Evolutionary conservation across 148 eudicot species (phyloP), one percentile per base, ranked within the genome.

Genomic region (Nepenthes gracilis): DNA sequence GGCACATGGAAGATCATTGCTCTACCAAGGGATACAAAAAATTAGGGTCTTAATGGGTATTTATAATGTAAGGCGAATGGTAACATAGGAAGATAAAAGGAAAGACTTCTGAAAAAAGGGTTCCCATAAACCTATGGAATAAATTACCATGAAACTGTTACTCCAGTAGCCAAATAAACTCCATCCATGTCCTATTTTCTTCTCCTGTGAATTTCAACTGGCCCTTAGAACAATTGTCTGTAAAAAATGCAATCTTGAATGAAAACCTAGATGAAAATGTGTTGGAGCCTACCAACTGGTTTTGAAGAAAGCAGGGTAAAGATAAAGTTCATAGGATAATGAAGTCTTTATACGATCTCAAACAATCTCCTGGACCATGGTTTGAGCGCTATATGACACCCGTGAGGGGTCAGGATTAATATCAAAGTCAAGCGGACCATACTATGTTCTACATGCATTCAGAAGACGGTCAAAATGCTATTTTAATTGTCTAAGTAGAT

Each of bases 401-500:
- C 33, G 36, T 47, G 1, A 47, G 12, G 9, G 40, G 13, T 38
- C 33, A 60, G 33, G 53, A 53, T 43, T 60, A 43, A 35, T 14
- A 34, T 14, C 63, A 43, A 23, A 60, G 53, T 43, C 63, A 60
- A 33, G 63, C 63, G 45, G n/a, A 43, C 15, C 63, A 60, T 47
- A 65, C 61, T 9, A 60, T 43, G 52, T 60, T 60, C 13, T 45
- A 12, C n/a, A 60, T 43, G 38, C 52, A 60, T 4, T 36, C 62
- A 38, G 33, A 40, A 5, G 8, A 60, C 1, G 51, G 51, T 2
- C 43, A 60, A 15, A 47, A 43, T 5, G 52, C 33, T 15, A 43
- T 60, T 32, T 35, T 58, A 3, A 64, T 65, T 45, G 54, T 65
- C 2, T 54, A 64, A 43, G 68, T 55, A 1, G 68, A 64, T 64